Base-by-base conservation (phyloP, 1,139 yeast species). In the Blastobotrys serpentis region DNA sequence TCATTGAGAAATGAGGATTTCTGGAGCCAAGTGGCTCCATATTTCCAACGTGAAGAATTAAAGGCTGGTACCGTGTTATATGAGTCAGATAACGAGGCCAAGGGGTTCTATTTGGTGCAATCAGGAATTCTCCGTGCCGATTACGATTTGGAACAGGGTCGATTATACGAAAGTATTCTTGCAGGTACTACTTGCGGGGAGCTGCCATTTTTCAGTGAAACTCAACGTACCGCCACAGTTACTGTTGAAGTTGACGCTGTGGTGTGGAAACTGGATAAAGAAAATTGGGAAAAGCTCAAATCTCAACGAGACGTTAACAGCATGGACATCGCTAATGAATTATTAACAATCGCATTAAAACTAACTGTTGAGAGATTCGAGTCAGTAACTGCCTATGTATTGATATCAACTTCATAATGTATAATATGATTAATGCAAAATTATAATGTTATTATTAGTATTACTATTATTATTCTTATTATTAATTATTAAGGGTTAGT, bases 181-280 rank as follows among this genome's bases (percentile, higher is more conserved):
- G 95, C 96, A n/a, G 81, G 89, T 55, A 89, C 97, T 0, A 83
- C 95, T 3, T 86, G 89, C 66, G 98, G 98, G 2, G 89, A 84
- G 63, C 67, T 84, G 60, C 77, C 61, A 57, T 75, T 54, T 73
- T 77, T 66, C 72, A 77, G 61, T 66, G 79, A 36, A 75, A 72
- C 61, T 1, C 50, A 51, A n/a, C 57, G 71, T 13, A 64, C 69
- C 1, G 70, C 72, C n/a, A 64, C 67, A 0, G 57, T 73, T 54
- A 50, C 64, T 0, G 73, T 75, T 2, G 79, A 77, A 47, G 68
- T 72, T 1, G 87, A 84, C 50, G 72, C 86, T 1, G 77, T 80
- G 4, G 75, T 87, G 2, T 92, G 98, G 98, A 74, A 79, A 50
- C 69, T 89, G 45, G 76, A 82, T 36, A 68, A 71, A 34, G 70